phyloP scores from a whole-genome alignment of 1,284 basidiomycete species.

The Ustilago hordei region DNA sequence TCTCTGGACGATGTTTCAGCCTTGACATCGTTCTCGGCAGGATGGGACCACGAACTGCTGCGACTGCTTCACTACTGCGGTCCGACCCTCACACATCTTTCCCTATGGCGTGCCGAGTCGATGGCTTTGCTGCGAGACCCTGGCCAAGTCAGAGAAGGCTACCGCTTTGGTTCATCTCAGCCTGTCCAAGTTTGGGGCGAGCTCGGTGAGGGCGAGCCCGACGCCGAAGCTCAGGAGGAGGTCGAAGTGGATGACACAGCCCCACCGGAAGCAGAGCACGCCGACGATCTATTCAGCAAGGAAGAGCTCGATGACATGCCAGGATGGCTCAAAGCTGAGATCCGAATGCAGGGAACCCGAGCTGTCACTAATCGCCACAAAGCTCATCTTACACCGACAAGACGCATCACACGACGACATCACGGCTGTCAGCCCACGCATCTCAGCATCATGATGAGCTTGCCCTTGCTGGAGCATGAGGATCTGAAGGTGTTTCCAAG shows the following conservation, averaged over 20 bases:
- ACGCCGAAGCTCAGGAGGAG: slow-evolving; percentile 15
- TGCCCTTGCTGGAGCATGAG: slow-evolving; percentile 65
- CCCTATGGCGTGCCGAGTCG: slow-evolving; percentile 65
- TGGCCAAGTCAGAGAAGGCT: slow-evolving; percentile 57
- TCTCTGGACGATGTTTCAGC: slow-evolving; percentile 63
- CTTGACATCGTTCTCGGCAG: slow-evolving; percentile 61
- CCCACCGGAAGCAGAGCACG: slow-evolving; percentile 21
- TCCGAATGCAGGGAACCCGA: slow-evolving; percentile 40
- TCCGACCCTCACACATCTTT: slow-evolving; percentile 56
- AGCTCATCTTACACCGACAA: slow-evolving; percentile 56
- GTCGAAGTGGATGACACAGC: not conserved
- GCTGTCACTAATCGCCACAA: slow-evolving; percentile 57
- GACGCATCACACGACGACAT: slow-evolving; percentile 30
- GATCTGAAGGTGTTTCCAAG: slow-evolving; percentile 57
- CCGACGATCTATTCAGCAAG: slow-evolving; percentile 48
- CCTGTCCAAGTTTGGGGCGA: slow-evolving; percentile 60
- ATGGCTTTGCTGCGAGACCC: slow-evolving; percentile 64
- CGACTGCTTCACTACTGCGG: slow-evolving; percentile 64
- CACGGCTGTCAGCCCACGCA: slow-evolving; percentile 58
- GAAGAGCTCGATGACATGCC: slow-evolving; percentile 60
- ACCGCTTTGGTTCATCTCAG: slow-evolving; percentile 45
- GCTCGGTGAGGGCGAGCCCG: slow-evolving; percentile 5
- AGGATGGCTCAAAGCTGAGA: slow-evolving; percentile 64
- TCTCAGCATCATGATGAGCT: slow-evolving; percentile 60
- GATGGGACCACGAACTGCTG: slow-evolving; percentile 66